These are phyloP conservation scores for Artemisia argyi DNA, from an alignment of 129 eudicot genomes.

Conservation along the genomic window DNA sequence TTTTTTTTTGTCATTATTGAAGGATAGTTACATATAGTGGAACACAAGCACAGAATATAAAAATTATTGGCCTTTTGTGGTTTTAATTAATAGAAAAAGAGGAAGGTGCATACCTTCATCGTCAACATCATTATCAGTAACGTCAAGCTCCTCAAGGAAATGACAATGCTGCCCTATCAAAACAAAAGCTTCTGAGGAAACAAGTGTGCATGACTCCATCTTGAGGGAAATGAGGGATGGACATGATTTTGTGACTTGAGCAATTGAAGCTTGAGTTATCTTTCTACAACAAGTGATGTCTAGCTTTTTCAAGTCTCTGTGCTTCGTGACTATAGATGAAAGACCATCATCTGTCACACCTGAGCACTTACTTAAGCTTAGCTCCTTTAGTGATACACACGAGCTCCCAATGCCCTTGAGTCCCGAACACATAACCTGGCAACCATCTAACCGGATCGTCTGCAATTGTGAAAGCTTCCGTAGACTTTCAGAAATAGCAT, in stretches of 20 bases:
- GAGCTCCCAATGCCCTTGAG: conserved; percentile 72
- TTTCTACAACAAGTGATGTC: conserved; percentile 96
- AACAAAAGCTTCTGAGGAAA: conserved; percentile 77
- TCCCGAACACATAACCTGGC: conserved; percentile 73
- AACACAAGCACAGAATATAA: neutral
- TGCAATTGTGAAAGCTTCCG: conserved; percentile 72
- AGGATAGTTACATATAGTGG: neutral
- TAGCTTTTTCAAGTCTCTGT: conserved; percentile 60
- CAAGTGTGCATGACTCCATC: conserved; percentile 92
- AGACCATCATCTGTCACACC: conserved; percentile 96
- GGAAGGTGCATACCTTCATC: conserved; percentile 61
- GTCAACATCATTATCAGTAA: conserved; percentile 89
- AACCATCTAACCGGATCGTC: conserved; percentile 80
- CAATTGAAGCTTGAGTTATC: conserved; percentile 64
- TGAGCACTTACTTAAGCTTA: conserved; percentile 84
- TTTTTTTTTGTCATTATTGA: neutral
- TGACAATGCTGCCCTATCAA: conserved; percentile 81
- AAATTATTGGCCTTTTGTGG: neutral
- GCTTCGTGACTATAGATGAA: conserved; percentile 68
- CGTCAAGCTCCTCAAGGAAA: conserved; percentile 85
- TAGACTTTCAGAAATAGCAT: conserved; percentile 71
- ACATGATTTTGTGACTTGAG: conserved; percentile 74
- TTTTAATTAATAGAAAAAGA: neutral
- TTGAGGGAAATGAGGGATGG: conserved; percentile 69
- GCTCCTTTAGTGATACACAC: conserved; percentile 65